Percentiles rank a stretch among this genome's conserved stretches.
Conservation (phyloP, 768 basidiomycete genomes). For the Termitomyces bulborhizus region DNA sequence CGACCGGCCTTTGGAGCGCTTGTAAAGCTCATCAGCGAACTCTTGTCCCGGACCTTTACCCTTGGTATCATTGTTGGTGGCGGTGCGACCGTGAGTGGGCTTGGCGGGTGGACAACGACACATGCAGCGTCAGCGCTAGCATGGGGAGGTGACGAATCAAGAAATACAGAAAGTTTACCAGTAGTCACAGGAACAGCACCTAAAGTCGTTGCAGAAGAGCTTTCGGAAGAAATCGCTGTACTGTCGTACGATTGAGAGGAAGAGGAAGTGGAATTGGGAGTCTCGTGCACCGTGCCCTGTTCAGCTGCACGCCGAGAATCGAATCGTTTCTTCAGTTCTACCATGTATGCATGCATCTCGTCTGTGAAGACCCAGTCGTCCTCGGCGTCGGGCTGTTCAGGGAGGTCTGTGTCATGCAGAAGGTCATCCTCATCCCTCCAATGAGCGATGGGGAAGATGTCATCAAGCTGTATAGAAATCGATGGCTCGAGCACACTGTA, state of each 20-base stretch:
- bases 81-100: background rate
- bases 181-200: background rate
- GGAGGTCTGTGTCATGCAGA: background rate
- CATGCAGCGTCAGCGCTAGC: background rate
- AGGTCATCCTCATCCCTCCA: slow-evolving; percentile 1
- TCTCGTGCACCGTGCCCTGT: background rate
- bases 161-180: background rate
- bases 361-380: background rate
- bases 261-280: background rate
- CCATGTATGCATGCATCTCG: background rate
- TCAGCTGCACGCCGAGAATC: background rate
- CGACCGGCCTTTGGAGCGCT: background rate
- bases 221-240: background rate
- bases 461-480: background rate
- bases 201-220: background rate
- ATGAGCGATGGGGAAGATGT: background rate
- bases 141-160: background rate
- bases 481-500: background rate
- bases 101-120: background rate
- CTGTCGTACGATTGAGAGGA: background rate
- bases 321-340: background rate
- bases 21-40: background rate
- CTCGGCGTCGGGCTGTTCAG: background rate
- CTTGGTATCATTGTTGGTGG: background rate
- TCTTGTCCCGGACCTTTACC: background rate